Evolutionary conservation across 805 yeast species (phyloP), one percentile per base, ranked within the genome.

Genomic region (Middelhovenomyces tepae): DNA sequence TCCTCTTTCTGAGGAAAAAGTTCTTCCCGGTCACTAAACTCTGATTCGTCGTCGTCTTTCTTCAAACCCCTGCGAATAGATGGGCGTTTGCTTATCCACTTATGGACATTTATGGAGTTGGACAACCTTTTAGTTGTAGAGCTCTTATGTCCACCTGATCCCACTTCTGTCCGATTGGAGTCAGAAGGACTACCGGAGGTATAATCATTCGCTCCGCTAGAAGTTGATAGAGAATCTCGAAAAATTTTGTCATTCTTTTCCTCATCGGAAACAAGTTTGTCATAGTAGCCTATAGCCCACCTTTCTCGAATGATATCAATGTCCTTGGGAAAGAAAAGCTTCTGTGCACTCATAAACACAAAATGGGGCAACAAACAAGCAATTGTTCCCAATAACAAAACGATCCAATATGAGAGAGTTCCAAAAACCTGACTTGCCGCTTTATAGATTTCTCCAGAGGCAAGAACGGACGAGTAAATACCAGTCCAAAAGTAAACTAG

Each of bases 401-500:
- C 62, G 27, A 76, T 72, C 93, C 93, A 82, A 50, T 75, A 77
- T 4, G 70, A 50, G 21, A 67, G 60, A 4, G 76, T 57, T 13
- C 86, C 84, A 44, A 74, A 75, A 21, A 68, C 65, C 46, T 75
- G 73, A 2, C 73, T 53, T 2, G 81, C 91, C 16, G 79, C 72
- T 38, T 68, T 64, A 55, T 73, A 82, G 45, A 76, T 77, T 46
- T 75, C 81, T 7, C 62, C 65, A 6, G 82, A 67, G 36, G 60
- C 55, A 2, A 57, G 40, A 17, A 68, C 54, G 3, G 73, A 56
- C 19, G 85, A 70, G 78, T 87, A 82, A 15, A 75, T 71, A n/a
- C 89, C 87, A 3, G 83, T 72, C 93, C 93, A 82, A 50, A 75
- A 70, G 45, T 68, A 78, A 11, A 80, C 64, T 27, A 80, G 44